These are phyloP conservation scores for Rosa rugosa DNA, from an alignment of 306 rosid species.

Conservation along the genomic window DNA sequence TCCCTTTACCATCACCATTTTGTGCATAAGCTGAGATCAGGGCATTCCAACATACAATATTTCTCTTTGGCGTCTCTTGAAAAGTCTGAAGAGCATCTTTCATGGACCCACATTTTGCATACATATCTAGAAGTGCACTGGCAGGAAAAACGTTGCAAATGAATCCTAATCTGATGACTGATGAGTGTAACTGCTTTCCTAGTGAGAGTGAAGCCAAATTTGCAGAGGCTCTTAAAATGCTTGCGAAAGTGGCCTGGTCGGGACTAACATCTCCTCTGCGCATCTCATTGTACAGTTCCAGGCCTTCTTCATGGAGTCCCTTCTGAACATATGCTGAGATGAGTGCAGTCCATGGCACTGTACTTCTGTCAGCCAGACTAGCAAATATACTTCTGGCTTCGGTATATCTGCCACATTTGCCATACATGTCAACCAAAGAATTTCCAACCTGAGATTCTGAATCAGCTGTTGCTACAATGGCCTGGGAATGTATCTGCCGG, in stretches of 20 bases:
- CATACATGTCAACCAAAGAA: constrained; percentile 91
- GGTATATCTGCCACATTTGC: constrained; percentile 70
- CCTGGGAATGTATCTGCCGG: constrained; percentile 73
- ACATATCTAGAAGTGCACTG: constrained; percentile 90
- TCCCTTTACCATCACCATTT: constrained; percentile 61
- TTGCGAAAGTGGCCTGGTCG: constrained; percentile 84
- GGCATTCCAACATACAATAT: constrained; percentile 82
- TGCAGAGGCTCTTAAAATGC: constrained; percentile 70
- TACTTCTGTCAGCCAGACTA: constrained; percentile 47
- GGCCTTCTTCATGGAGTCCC: constrained; percentile 68
- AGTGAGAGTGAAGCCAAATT: constrained; percentile 61
- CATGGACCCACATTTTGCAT: constrained; percentile 91
- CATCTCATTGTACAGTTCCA: constrained; percentile 63
- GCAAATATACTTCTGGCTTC: constrained; percentile 64
- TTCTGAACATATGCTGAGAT: constrained; percentile 74
- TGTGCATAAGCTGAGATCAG: constrained; percentile 83
- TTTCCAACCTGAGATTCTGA: constrained; percentile 65
- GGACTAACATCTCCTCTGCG: constrained; percentile 44
- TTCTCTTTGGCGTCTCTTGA: constrained; percentile 79
- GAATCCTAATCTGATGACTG: constrained; percentile 57
- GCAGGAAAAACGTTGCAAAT: constrained; percentile 75
- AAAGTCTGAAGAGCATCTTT: constrained; percentile 62
- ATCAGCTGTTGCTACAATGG: constrained; percentile 47
- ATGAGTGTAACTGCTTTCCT: constrained; percentile 75
- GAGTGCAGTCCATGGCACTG: constrained; percentile 91